Percentiles rank a stretch among this genome's conserved stretches.
Conservation (phyloP, 2,329 filamentous ascomycete genomes). For the Bretziella fagacearum region DNA sequence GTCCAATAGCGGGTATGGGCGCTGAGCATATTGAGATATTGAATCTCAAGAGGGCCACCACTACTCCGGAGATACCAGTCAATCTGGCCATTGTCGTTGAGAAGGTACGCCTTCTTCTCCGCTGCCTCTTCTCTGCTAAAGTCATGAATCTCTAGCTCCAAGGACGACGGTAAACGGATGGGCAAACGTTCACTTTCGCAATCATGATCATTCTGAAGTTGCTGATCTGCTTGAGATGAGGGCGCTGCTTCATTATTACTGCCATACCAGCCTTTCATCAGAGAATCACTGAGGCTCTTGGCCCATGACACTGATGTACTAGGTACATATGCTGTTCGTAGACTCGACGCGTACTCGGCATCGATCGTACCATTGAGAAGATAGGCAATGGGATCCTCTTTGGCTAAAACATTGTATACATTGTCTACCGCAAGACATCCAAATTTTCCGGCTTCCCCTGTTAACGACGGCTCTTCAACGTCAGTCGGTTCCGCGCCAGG, state of each 20-base stretch:
- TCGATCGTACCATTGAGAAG: conserved; percentile 84
- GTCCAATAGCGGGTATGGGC: conserved; percentile 94
- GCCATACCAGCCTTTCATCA: conserved; percentile 46
- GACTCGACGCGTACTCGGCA: conserved; percentile 53
- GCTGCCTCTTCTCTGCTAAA: conserved; percentile 85
- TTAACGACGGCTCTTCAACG: conserved; percentile 38
- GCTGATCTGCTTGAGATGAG: too few relatives aligned
- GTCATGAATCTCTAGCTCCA: conserved; percentile 93
- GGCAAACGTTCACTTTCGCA: background rate
- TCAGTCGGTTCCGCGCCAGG: conserved; percentile 53
- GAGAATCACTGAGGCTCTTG: conserved; percentile 43
- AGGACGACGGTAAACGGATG: conserved; percentile 38
- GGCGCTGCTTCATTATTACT: too few relatives aligned
- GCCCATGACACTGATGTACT: conserved; percentile 50
- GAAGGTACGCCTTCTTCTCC: conserved; percentile 67
- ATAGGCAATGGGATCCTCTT: conserved; percentile 67
- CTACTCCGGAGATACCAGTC: conserved; percentile 77
- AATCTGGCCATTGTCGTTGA: conserved; percentile 94
- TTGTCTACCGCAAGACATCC: conserved; percentile 91
- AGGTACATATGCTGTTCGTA: conserved; percentile 67
- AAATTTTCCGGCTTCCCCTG: conserved; percentile 64
- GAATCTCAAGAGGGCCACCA: conserved; percentile 76
- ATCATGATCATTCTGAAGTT: background rate
- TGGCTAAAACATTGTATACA: conserved; percentile 76
- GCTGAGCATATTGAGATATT: conserved; percentile 93